Evolutionary conservation across 192 early-diverging fungal species (phyloP).

Genomic region (Diversispora eburnea): DNA sequence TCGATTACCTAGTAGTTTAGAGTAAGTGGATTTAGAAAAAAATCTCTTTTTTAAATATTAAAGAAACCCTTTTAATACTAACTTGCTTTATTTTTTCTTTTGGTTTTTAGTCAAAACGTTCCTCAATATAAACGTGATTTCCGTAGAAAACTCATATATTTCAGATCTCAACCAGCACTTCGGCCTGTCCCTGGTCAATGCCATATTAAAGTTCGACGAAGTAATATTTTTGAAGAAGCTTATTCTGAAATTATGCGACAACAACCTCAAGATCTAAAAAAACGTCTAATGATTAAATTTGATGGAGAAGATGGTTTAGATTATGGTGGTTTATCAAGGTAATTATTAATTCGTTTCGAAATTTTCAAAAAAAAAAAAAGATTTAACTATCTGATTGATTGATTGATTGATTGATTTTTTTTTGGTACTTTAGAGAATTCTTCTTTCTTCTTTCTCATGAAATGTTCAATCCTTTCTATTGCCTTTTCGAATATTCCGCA

Average conservation of each 20-base stretch:
- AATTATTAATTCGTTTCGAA: constrained; percentile 8
- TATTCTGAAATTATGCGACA: constrained; percentile 96
- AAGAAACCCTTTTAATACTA: background rate
- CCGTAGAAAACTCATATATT: constrained; percentile 95
- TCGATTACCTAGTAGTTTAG: constrained; percentile 76
- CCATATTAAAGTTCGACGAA: constrained; percentile 87
- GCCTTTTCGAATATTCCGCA: constrained; percentile 96
- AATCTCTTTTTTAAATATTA: background rate
- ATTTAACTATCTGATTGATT: background rate
- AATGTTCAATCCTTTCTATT: constrained; percentile 98
- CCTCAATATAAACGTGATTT: constrained; percentile 99
- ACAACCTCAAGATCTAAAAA: constrained; percentile 85
- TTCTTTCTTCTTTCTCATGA: constrained; percentile 98
- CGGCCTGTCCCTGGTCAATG: constrained; percentile 85
- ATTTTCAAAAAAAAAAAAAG: background rate
- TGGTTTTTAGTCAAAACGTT: constrained; percentile 65
- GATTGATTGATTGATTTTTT: constrained; percentile 8
- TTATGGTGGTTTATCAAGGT: constrained; percentile 94
- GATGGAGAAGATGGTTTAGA: constrained; percentile 98
- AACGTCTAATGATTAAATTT: constrained; percentile 98
- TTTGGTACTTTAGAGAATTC: constrained; percentile 69
- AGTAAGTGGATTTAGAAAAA: constrained; percentile 31
- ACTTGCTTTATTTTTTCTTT: background rate
- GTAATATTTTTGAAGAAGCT: constrained; percentile 91
- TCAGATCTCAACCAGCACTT: constrained; percentile 88